Evolutionary conservation across 345 rosid species (phyloP).

Genomic region (Gossypium raimondii): DNA sequence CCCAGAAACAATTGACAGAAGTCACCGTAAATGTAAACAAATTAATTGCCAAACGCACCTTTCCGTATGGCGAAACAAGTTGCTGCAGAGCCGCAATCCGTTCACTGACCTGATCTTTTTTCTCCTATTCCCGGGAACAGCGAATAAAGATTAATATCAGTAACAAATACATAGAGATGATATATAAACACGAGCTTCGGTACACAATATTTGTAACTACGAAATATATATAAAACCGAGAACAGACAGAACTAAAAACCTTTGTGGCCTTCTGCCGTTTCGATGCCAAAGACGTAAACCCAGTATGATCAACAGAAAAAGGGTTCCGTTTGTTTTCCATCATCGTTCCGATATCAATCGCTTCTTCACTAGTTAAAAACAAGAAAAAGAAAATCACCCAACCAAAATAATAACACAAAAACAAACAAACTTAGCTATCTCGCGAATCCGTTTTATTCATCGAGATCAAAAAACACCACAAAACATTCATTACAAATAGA

Average conservation of each 20-base stretch:
- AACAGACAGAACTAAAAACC: conserved; percentile 35
- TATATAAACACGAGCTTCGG: neutral
- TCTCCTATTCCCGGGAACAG: conserved; percentile 44
- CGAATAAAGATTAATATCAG: conserved; percentile 15
- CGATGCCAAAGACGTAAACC: conserved; percentile 44
- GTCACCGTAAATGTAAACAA: neutral
- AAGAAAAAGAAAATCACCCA: neutral
- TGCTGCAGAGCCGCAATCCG: conserved; percentile 81
- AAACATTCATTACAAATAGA: neutral
- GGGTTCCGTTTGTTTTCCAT: conserved; percentile 75
- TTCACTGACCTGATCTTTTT: conserved; percentile 85
- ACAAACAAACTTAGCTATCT: neutral
- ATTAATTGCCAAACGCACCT: conserved; percentile 41
- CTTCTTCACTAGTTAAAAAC: conserved; percentile 34
- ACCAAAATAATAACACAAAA: neutral
- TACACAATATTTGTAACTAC: neutral
- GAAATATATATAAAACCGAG: neutral
- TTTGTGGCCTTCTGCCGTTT: conserved; percentile 78
- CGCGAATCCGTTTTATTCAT: neutral
- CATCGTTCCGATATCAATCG: conserved; percentile 42
- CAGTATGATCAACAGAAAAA: conserved; percentile 55
- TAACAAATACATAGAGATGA: neutral
- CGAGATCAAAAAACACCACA: neutral
- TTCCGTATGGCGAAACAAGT: conserved; percentile 94
- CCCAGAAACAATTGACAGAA: neutral